Percentiles rank a stretch among this genome's conserved stretches.
phyloP scores from a whole-genome alignment of 176 grass and related monocot genomes.

The Lolium multiflorum region DNA sequence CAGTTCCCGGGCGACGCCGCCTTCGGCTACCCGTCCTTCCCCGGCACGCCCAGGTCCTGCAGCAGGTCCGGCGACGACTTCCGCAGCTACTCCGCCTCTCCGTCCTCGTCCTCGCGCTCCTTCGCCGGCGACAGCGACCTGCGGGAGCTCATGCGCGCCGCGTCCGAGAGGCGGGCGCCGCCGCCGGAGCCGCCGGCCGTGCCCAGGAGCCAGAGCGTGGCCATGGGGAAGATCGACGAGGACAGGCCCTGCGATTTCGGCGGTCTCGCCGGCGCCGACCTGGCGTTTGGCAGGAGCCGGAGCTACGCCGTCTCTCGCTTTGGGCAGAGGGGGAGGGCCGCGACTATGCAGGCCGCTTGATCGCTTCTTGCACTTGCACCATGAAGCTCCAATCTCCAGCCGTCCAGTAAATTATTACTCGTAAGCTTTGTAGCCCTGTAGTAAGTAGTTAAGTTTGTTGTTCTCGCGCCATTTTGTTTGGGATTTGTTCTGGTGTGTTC shows the following conservation, averaged over 20 bases:
- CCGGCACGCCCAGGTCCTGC: not conserved
- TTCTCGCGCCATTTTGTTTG: not conserved
- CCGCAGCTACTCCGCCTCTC: not conserved
- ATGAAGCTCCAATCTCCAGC: not conserved
- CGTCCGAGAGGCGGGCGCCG: slow-evolving; percentile 49
- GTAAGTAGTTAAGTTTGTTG: not conserved
- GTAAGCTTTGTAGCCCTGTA: not conserved
- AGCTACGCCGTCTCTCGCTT: slow-evolving; percentile 39
- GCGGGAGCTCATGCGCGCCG: slow-evolving; percentile 73
- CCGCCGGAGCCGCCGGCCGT: not conserved
- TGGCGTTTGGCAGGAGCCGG: slow-evolving; percentile 47
- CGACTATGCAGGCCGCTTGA: not conserved
- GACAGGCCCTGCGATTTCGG: slow-evolving; percentile 60
- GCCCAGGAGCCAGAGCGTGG: slow-evolving; percentile 64
- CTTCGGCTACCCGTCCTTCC: slow-evolving; percentile 50
- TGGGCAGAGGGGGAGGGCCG: not conserved
- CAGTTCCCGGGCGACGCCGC: slow-evolving; percentile 42
- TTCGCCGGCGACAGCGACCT: slow-evolving; percentile 48
- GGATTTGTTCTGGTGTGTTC: not conserved
- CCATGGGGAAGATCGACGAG: slow-evolving; percentile 80
- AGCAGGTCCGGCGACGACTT: not conserved
- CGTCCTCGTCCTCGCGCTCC: slow-evolving; percentile 37
- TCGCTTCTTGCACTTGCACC: not conserved
- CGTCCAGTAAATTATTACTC: not conserved
- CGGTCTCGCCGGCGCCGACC: slow-evolving; percentile 7